A percentile compares a stretch with the other conserved stretches of the same genome.
These are phyloP conservation scores for Ophiostoma australiae DNA, from an alignment of 2,329 filamentous ascomycete species.

Conservation along the genomic window DNA sequence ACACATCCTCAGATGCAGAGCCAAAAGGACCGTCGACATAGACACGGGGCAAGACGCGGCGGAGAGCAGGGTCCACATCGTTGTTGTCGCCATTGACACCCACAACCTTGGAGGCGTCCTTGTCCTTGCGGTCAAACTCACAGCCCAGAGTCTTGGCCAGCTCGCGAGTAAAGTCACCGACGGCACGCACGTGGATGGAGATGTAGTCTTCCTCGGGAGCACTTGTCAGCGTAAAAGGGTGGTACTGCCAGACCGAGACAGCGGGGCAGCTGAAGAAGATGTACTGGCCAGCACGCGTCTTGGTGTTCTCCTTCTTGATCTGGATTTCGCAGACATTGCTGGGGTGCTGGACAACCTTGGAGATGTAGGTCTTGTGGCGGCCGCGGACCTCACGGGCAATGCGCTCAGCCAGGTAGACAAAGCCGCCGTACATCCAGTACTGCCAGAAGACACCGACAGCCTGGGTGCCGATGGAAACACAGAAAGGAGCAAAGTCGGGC, in stretches of 20 bases:
- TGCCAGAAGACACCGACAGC: conserved; percentile 79
- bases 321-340: conserved; percentile 87
- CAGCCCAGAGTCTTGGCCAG: conserved; percentile 69
- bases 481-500: conserved; percentile 74
- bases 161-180: conserved; percentile 73
- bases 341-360: conserved; percentile 83
- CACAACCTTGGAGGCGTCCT: conserved; percentile 61
- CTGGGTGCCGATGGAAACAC: conserved; percentile 59
- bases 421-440: conserved; percentile 80
- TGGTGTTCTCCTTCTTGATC: conserved; percentile 85
- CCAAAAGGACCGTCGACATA: conserved; percentile 84
- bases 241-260: conserved; percentile 82
- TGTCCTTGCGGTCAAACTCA: conserved; percentile 58
- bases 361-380: conserved; percentile 77
- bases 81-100: conserved; percentile 57
- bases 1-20: conserved; percentile 80
- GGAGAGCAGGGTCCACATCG: conserved; percentile 64
- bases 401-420: conserved; percentile 73
- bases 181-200: conserved; percentile 76
- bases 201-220: conserved; percentile 88
- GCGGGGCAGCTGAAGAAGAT: conserved; percentile 86
- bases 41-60: conserved; percentile 69
- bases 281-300: conserved; percentile 76
- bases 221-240: conserved; percentile 80
- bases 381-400: conserved; percentile 73